Conservation (phyloP, 306 rosid species). For the Delonix regia region DNA sequence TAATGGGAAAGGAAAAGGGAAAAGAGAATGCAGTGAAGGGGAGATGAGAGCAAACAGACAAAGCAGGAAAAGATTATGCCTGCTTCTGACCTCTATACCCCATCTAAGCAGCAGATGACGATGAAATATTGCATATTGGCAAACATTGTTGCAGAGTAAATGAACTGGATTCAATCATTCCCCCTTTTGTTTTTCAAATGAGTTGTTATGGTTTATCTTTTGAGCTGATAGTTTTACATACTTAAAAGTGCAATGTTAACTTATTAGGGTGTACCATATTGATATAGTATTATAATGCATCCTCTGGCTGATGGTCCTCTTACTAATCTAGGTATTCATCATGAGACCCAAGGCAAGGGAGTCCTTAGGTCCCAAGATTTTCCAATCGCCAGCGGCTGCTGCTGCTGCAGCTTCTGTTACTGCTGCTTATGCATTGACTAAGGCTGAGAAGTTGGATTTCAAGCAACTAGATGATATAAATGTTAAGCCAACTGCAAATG, state of each 20-base stretch:
- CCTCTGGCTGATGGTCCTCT: constrained; percentile 32
- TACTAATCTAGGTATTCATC: constrained; percentile 66
- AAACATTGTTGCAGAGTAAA: constrained; percentile 3
- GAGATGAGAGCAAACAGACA: neutral
- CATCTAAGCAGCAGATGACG: neutral
- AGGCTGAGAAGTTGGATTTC: constrained; percentile 72
- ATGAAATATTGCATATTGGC: neutral
- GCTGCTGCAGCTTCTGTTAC: constrained; percentile 98
- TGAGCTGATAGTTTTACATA: constrained; percentile 22
- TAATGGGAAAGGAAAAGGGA: neutral
- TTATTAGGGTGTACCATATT: constrained; percentile 13
- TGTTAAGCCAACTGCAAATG: constrained; percentile 49
- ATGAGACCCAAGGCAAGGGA: constrained; percentile 81
- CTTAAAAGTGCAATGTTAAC: neutral
- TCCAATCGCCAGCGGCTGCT: constrained; percentile 96
- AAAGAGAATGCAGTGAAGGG: neutral
- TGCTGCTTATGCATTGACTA: constrained; percentile 91
- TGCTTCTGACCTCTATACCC: neutral
- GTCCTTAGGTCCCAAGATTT: constrained; percentile 72
- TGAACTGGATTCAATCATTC: constrained; percentile 9
- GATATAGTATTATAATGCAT: constrained; percentile 2
- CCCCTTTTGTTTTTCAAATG: constrained; percentile 9
- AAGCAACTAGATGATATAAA: constrained; percentile 45
- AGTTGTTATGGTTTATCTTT: neutral
- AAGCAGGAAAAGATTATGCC: neutral